Conservation (phyloP, 2,329 filamentous ascomycete genomes). For the Aspergillus sp. region DNA sequence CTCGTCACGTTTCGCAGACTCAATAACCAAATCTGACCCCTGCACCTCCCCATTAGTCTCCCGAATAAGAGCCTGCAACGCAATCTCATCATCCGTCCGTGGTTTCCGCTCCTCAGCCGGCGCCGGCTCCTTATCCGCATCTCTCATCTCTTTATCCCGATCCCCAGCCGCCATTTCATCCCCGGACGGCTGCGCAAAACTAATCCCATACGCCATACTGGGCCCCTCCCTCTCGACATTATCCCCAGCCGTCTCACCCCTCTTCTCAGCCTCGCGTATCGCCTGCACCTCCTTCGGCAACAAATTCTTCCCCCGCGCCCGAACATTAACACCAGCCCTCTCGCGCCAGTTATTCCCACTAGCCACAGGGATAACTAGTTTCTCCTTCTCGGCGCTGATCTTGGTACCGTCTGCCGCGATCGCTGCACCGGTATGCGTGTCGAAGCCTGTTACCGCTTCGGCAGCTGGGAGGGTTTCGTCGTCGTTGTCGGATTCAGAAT, state of each 20-base stretch:
- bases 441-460: conserved; percentile 50
- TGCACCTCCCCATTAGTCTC: conserved; percentile 41
- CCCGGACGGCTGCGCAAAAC: conserved; percentile 34
- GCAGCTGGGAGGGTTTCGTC: conserved; percentile 30
- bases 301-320: conserved; percentile 52
- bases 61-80: conserved; percentile 61
- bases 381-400: conserved; percentile 43
- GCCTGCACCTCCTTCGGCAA: conserved; percentile 53
- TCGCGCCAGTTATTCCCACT: conserved; percentile 70
- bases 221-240: conserved; percentile 45
- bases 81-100: conserved; percentile 55
- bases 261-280: conserved; percentile 36
- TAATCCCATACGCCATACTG: conserved; percentile 50
- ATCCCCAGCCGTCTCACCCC: conserved; percentile 24
- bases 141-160: conserved; percentile 20
- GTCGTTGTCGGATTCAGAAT: conserved; percentile 43
- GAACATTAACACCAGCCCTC: conserved; percentile 39
- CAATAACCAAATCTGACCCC: conserved; percentile 49
- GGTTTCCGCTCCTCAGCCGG: conserved; percentile 20
- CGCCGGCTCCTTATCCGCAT: conserved; percentile 10
- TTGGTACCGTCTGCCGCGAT: conserved; percentile 32
- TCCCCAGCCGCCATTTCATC: conserved; percentile 8
- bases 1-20: conserved; percentile 24
- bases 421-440: conserved; percentile 36
- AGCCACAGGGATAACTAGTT: conserved; percentile 72